Evolutionary conservation across 306 rosid species (phyloP), one percentile per base, ranked within the genome.

Genomic region (Boehmeria nivea): DNA sequence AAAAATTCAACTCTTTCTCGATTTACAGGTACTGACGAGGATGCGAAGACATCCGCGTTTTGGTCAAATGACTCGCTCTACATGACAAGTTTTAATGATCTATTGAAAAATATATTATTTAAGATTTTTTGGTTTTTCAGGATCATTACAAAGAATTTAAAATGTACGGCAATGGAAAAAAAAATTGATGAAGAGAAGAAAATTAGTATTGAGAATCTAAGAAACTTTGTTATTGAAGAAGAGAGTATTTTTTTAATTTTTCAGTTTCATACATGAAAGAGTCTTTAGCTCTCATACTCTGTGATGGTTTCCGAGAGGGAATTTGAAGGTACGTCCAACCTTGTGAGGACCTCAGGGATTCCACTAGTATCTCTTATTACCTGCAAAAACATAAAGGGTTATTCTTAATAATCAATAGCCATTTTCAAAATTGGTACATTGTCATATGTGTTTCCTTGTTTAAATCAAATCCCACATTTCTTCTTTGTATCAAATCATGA

Each of bases 271-370:
- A 53, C 68, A 63, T 20, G 45, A 20, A 43, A 45, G 23, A 57
- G 54, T 61, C 34, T 52, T 72, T 77, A 93, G 85, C 99, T 93
- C 72, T 71, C 96, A 50, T 93, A 87, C 54, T 83, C 95, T 16
- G 76, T 44, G 59, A 31, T 54, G 7, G 86, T 59, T 31, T 83
- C 94, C 59, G 73, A 82, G 61, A 80, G 50, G 43, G 83, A 52
- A 47, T 89, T 59, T 27, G 81, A 67, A 10, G 85, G 54, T 43
- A 73, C 54, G 62, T 81, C 93, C 67, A 78, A 57, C 83, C 93
- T 77, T n/a, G 96, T 85, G 49, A 93, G 77, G 61, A 93, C 96
- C 82, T 93, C 95, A 31, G 99, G 96, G 60, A 83, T 61, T 61
- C 99, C 96, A 53, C 85, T 67, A 6, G 94, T 75, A 73, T 85